Evolutionary conservation across 2,329 filamentous ascomycete species (phyloP).

Genomic region (Apiospora rasikravindrae): DNA sequence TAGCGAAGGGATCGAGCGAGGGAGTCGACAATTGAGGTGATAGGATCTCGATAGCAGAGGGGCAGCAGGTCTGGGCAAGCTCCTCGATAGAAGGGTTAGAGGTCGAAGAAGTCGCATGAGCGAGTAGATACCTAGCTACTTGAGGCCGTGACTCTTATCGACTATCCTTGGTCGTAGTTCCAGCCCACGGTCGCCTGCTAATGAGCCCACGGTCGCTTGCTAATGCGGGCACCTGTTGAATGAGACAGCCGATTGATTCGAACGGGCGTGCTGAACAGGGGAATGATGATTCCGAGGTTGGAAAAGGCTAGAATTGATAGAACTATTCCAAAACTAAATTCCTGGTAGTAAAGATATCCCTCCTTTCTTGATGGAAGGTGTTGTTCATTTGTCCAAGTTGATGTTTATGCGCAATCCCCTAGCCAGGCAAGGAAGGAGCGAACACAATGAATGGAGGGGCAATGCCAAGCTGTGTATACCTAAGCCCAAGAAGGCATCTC

Average conservation of each 20-base stretch:
- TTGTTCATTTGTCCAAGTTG: background rate
- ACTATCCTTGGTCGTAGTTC: background rate
- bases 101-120: conserved; percentile 18
- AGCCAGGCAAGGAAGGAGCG: conserved; percentile 8
- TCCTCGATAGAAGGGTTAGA: conserved; percentile 12
- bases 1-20: background rate
- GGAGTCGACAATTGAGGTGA: background rate
- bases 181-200: background rate
- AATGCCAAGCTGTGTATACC: conserved; percentile 1
- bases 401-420: background rate
- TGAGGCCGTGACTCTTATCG: background rate
- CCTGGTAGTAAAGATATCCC: background rate
- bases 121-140: background rate
- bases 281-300: background rate
- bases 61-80: background rate
- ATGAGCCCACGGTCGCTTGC: background rate
- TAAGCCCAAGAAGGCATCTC: background rate
- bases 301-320: background rate
- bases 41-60: background rate
- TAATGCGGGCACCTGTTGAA: background rate
- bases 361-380: background rate
- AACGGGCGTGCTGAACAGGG: background rate
- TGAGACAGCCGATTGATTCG: background rate
- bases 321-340: background rate
- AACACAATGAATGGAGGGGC: background rate